Percentiles rank a stretch among this genome's conserved stretches.
These are phyloP conservation scores for Dryadomyces quercus-mongolicae DNA, from an alignment of 2,329 filamentous ascomycete genomes.

Conservation along the genomic window DNA sequence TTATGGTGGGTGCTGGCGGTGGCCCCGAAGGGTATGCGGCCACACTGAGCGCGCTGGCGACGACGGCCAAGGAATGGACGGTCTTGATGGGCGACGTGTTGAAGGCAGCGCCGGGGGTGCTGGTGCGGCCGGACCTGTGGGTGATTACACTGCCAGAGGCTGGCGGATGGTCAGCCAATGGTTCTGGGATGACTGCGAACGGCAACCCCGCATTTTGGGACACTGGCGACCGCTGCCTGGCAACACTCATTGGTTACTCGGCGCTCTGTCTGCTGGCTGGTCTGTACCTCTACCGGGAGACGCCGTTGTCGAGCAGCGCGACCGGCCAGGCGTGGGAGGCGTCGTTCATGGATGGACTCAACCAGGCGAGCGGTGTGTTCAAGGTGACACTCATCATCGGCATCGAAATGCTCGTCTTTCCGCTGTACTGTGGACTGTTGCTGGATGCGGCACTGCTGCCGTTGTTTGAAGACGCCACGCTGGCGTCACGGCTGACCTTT, in stretches of 20 bases:
- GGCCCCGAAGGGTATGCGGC: slow-evolving; percentile 9
- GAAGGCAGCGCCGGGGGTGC: slow-evolving; percentile 13
- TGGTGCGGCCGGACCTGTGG: slow-evolving; percentile 41
- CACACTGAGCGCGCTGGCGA: slow-evolving; percentile 1
- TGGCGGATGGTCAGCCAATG: neutral
- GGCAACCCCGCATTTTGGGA: slow-evolving; percentile 56
- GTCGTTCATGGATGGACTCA: slow-evolving; percentile 66
- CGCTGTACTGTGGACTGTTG: slow-evolving; percentile 85
- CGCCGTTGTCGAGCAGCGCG: slow-evolving; percentile 49
- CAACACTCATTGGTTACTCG: slow-evolving; percentile 70
- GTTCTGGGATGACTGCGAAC: slow-evolving; percentile 25
- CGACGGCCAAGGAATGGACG: slow-evolving; percentile 17
- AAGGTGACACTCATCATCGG: slow-evolving; percentile 98
- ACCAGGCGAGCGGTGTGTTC: slow-evolving; percentile 91
- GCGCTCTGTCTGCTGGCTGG: slow-evolving; percentile 64
- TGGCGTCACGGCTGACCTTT: slow-evolving; percentile 68
- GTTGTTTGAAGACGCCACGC: slow-evolving; percentile 69
- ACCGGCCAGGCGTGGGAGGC: slow-evolving; percentile 57
- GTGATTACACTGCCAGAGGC: slow-evolving; percentile 35
- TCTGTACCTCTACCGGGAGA: slow-evolving; percentile 65
- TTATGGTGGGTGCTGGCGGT: slow-evolving; percentile 2
- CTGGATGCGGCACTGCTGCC: slow-evolving; percentile 82
- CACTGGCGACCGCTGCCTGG: slow-evolving; percentile 50
- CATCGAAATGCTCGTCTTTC: slow-evolving; percentile 97
- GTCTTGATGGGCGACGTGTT: slow-evolving; percentile 10